Base-by-base conservation (phyloP, 2,329 filamentous ascomycete genomes). In the Curvularia lunata region DNA sequence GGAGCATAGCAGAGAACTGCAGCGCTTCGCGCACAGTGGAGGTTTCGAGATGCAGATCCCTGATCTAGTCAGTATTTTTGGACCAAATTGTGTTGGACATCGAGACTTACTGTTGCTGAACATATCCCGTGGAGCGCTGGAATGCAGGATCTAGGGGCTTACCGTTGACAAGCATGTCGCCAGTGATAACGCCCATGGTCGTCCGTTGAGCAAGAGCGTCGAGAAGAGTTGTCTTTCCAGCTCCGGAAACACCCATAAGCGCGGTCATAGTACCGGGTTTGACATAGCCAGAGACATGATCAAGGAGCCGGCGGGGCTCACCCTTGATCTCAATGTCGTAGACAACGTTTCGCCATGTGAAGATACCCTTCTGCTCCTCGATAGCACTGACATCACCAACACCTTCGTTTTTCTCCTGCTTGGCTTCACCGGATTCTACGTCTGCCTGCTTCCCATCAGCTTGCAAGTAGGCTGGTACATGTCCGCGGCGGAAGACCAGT, bases 401-500 rank as follows among this genome's bases (percentile, higher is more conserved):
- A 32, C 70, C 62, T 47, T 71, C 72, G 23, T 74, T 68, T 1
- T 68, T 63, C 21, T 67, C 67, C 21, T 60, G 63, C 18, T 70
- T 66, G 37, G 65, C 56, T 59, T 72, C 69, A 5, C 68, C 62
- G 5, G 67, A 68, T 48, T 78, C 78, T 38, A 77, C 75, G 46
- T 80, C 78, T 1, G 64, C 46, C 55, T 65, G 54, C 57, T 72
- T 66, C 54, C 69, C 70, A 21, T 56, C 66, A n/a, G 65, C 59
- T 46, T 74, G 69, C 64, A 80, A 61, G 64, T 79, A 76, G 16
- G 70, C 69, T 3, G 79, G 79, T 41, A 80, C 78, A 57, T 79
- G 75, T 6, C 79, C 79, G n/a, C 75, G 70, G 54, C 72, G 72
- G 59, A 91, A 92, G 9, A 92, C 86, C 1, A 92, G 82, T 1